A percentile compares a stretch with the other conserved stretches of the same genome.
These are phyloP conservation scores for Spinellus fusiger DNA, from an alignment of 192 early-diverging fungal species.

Conservation along the genomic window DNA sequence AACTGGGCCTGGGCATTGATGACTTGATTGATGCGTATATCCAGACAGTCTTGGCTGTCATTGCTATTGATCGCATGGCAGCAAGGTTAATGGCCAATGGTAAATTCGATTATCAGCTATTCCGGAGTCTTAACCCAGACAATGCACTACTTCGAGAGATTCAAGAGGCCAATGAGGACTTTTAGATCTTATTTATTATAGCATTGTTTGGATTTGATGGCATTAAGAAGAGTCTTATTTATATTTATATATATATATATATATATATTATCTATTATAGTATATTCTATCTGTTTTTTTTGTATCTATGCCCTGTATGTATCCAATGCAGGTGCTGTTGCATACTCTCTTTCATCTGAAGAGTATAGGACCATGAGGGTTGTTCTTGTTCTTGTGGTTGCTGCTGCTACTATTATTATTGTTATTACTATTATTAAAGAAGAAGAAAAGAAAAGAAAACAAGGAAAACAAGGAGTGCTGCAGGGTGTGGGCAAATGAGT, in stretches of 20 bases:
- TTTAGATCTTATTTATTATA: slow-evolving; percentile 12
- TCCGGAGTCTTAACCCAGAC: slow-evolving; percentile 57
- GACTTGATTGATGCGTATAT: slow-evolving; percentile 87
- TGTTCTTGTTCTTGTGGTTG: too few relatives aligned
- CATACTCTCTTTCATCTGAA: too few relatives aligned
- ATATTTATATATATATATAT: background rate
- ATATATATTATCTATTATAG: background rate
- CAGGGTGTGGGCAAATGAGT: too few relatives aligned
- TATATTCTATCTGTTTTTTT: background rate
- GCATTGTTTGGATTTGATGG: too few relatives aligned
- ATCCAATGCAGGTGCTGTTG: background rate
- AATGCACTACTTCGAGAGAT: slow-evolving; percentile 52
- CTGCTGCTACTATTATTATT: too few relatives aligned
- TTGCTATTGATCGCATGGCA: slow-evolving; percentile 82
- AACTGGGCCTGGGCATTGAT: slow-evolving; percentile 77
- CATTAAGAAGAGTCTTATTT: background rate
- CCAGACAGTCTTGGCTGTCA: slow-evolving; percentile 78
- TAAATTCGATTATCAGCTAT: slow-evolving; percentile 51
- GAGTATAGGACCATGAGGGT: too few relatives aligned
- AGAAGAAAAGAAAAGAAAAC: background rate
- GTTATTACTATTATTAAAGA: background rate
- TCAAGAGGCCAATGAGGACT: slow-evolving; percentile 29
- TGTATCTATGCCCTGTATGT: background rate
- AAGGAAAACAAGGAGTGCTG: background rate
- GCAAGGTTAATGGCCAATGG: slow-evolving; percentile 43